phyloP scores from a whole-genome alignment of 1,284 basidiomycete genomes.

The Retiboletus fuscus region DNA sequence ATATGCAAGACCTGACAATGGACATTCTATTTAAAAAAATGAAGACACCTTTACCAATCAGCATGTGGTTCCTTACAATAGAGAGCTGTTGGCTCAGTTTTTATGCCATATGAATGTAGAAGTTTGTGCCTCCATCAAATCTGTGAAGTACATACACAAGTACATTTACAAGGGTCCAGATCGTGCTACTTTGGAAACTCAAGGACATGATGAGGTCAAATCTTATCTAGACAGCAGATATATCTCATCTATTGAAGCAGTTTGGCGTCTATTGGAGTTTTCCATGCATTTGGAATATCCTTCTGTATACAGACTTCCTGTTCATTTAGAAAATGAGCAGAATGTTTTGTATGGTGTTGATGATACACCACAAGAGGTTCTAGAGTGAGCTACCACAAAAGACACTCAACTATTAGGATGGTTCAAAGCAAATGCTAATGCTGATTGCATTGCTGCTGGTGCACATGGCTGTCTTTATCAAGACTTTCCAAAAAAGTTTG shows the following conservation, averaged over 20 bases:
- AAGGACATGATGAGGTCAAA: constrained; percentile 22
- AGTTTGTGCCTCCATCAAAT: constrained; percentile 42
- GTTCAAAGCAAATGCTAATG: too few relatives aligned
- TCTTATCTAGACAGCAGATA: constrained; percentile 37
- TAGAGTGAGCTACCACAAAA: too few relatives aligned
- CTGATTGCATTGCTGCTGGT: too few relatives aligned
- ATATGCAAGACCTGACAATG: constrained; percentile 27
- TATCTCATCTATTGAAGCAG: constrained; percentile 28
- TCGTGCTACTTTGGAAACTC: constrained; percentile 38
- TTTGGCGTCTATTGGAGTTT: constrained; percentile 37
- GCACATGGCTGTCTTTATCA: too few relatives aligned
- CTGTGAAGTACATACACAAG: constrained; percentile 57
- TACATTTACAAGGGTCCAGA: constrained; percentile 60
- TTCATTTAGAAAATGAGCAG: constrained; percentile 27
- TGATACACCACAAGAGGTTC: too few relatives aligned
- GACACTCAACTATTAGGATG: too few relatives aligned
- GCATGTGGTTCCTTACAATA: constrained; percentile 20
- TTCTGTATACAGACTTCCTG: constrained; percentile 24
- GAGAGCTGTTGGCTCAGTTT: constrained; percentile 37
- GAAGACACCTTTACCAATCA: constrained; percentile 14
- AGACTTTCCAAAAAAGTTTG: too few relatives aligned
- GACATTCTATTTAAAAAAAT: constrained; percentile 12
- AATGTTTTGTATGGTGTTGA: background rate
- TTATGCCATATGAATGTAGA: constrained; percentile 64
- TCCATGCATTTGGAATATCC: constrained; percentile 34